phyloP scores from a whole-genome alignment of 768 basidiomycete genomes.

The Lactifluus piperatus region DNA sequence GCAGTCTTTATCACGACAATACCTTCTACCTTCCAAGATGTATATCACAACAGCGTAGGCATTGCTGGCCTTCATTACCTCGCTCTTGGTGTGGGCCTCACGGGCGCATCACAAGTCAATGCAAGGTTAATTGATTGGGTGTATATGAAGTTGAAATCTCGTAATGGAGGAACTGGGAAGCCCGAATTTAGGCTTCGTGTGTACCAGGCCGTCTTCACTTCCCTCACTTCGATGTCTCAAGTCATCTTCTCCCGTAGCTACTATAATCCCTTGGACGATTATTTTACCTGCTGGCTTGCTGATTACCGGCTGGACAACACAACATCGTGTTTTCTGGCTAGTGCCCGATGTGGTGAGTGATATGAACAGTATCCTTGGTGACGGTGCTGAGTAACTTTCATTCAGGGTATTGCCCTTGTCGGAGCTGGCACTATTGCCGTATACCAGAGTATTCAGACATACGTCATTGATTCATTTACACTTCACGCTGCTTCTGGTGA shows the following conservation, averaged over 20 bases:
- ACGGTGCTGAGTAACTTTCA: constrained; percentile 7
- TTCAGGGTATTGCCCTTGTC: constrained; percentile 50
- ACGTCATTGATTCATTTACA: constrained; percentile 59
- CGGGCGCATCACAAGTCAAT: constrained; percentile 41
- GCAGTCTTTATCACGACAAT: constrained; percentile 62
- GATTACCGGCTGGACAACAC: constrained; percentile 61
- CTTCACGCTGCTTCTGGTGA: constrained; percentile 59
- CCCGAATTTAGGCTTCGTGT: constrained; percentile 48
- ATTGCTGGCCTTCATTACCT: constrained; percentile 64
- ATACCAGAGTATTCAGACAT: constrained; percentile 58
- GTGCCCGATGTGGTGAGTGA: constrained; percentile 48
- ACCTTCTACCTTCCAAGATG: constrained; percentile 44
- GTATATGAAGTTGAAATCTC: constrained; percentile 42
- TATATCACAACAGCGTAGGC: constrained; percentile 47
- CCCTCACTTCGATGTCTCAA: background rate
- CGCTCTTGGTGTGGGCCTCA: constrained; percentile 57
- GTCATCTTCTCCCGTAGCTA: constrained; percentile 30
- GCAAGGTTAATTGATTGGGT: constrained; percentile 49
- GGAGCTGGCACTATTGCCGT: constrained; percentile 50
- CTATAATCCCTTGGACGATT: constrained; percentile 50
- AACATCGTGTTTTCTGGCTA: constrained; percentile 56
- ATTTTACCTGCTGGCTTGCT: constrained; percentile 60
- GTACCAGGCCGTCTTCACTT: constrained; percentile 15
- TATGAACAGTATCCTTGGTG: background rate
- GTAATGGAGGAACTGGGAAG: constrained; percentile 42